Evolutionary conservation across 352 stramenopile genomes (phyloP).

Genomic region (Pythium monospermum): DNA sequence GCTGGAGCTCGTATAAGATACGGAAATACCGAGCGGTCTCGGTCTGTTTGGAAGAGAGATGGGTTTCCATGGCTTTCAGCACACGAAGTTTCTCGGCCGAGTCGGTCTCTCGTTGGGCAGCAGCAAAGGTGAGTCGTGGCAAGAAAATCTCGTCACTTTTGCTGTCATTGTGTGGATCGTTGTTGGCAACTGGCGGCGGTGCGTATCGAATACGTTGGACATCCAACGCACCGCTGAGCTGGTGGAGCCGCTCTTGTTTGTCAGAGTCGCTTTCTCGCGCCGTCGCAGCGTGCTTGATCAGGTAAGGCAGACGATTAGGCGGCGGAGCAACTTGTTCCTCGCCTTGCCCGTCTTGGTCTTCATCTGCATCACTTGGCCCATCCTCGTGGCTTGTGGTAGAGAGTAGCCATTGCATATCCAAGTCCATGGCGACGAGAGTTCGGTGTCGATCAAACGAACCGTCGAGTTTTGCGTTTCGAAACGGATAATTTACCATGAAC

Average conservation of each 20-base stretch:
- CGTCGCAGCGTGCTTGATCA: constrained; percentile 10
- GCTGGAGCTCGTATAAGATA: constrained; percentile 22
- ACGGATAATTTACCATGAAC: too few species aligned
- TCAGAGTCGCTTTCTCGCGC: constrained; percentile 16
- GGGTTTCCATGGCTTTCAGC: constrained; percentile 78
- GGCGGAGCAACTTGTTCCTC: background rate
- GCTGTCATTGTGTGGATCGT: background rate
- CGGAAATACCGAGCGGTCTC: constrained; percentile 32
- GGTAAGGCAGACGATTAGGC: background rate
- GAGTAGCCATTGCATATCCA: too few species aligned
- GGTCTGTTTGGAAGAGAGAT: constrained; percentile 9
- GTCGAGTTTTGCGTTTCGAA: too few species aligned
- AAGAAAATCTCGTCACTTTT: constrained; percentile 29
- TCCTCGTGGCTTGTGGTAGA: too few species aligned
- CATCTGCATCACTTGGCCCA: background rate
- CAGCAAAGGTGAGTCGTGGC: constrained; percentile 81
- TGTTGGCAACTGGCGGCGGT: constrained; percentile 1
- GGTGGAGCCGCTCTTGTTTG: background rate
- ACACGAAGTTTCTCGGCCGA: constrained; percentile 51
- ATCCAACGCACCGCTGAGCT: background rate
- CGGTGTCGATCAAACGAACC: too few species aligned
- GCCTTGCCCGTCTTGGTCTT: background rate
- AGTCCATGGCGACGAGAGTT: too few species aligned
- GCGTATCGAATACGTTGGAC: constrained; percentile 6
- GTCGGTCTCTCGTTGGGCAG: constrained; percentile 75